A percentile compares a stretch with the other conserved stretches of the same genome.
These are phyloP conservation scores for Arabidopsis arenosa DNA, from an alignment of 345 rosid species.

Conservation along the genomic window DNA sequence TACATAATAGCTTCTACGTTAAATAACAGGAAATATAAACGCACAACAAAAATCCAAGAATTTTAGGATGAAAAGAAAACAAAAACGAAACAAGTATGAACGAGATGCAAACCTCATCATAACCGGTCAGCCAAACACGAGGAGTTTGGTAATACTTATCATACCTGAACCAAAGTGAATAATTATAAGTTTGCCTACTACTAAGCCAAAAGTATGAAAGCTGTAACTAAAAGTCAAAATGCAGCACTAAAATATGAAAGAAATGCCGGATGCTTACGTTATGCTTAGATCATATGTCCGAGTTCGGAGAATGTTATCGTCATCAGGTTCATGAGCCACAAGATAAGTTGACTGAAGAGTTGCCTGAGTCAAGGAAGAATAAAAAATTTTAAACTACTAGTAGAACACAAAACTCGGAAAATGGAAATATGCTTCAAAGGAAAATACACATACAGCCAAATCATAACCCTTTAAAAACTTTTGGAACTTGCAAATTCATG, in stretches of 20 bases:
- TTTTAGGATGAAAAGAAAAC: background rate
- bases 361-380: conserved; percentile 57
- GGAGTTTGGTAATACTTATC: conserved; percentile 96
- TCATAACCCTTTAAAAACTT: background rate
- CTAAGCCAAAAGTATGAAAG: conserved; percentile 1
- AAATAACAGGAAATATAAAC: conserved; percentile 13
- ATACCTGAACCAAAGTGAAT: conserved; percentile 54
- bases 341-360: conserved; percentile 74
- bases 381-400: background rate
- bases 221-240: conserved; percentile 16
- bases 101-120: conserved; percentile 74
- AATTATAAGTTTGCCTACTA: background rate
- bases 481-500: conserved; percentile 10
- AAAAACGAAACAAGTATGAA: conserved; percentile 13
- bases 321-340: conserved; percentile 90
- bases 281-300: conserved; percentile 99
- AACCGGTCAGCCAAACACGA: conserved; percentile 96
- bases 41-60: background rate
- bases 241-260: conserved; percentile 7
- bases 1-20: conserved; percentile 15
- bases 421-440: background rate
- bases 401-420: conserved; percentile 2
- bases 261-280: conserved; percentile 60
- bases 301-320: conserved; percentile 87
- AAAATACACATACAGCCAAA: background rate